Percentiles rank a stretch among this genome's conserved stretches.
phyloP scores from a whole-genome alignment of 2,329 filamentous ascomycete genomes.

The Claviceps citrina region DNA sequence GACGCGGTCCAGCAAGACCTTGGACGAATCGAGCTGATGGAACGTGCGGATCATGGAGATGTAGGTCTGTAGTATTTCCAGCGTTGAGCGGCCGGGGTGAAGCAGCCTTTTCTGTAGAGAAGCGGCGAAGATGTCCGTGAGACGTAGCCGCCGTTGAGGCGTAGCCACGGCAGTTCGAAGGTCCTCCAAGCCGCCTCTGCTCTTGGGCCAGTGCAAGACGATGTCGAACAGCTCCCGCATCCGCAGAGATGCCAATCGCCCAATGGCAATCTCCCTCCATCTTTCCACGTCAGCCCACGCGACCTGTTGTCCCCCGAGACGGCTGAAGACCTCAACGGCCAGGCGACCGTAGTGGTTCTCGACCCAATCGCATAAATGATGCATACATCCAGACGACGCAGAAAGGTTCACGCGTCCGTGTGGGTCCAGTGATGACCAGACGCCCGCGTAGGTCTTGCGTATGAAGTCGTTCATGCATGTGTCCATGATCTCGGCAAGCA shows the following conservation, averaged over 20 bases:
- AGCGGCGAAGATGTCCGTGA: conserved; percentile 54
- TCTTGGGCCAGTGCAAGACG: conserved; percentile 58
- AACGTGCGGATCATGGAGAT: conserved; percentile 68
- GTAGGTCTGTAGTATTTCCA: conserved; percentile 62
- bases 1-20: conserved; percentile 61
- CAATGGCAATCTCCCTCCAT: conserved; percentile 56
- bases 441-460: conserved; percentile 42
- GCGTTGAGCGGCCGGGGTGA: conserved; percentile 60
- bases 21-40: conserved; percentile 59
- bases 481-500: conserved; percentile 59
- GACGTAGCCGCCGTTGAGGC: conserved; percentile 49
- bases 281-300: conserved; percentile 44
- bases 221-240: conserved; percentile 67
- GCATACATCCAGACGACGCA: conserved; percentile 30
- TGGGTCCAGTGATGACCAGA: conserved; percentile 32
- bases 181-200: conserved; percentile 57
- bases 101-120: conserved; percentile 52
- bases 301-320: conserved; percentile 27
- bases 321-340: conserved; percentile 43
- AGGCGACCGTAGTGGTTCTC: conserved; percentile 51
- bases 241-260: conserved; percentile 51
- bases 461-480: conserved; percentile 49
- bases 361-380: conserved; percentile 50
- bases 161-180: conserved; percentile 56
- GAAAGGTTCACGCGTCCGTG: conserved; percentile 7